Base-by-base conservation (phyloP, 495 filamentous ascomycete genomes). In the Neurospora discreta region DNA sequence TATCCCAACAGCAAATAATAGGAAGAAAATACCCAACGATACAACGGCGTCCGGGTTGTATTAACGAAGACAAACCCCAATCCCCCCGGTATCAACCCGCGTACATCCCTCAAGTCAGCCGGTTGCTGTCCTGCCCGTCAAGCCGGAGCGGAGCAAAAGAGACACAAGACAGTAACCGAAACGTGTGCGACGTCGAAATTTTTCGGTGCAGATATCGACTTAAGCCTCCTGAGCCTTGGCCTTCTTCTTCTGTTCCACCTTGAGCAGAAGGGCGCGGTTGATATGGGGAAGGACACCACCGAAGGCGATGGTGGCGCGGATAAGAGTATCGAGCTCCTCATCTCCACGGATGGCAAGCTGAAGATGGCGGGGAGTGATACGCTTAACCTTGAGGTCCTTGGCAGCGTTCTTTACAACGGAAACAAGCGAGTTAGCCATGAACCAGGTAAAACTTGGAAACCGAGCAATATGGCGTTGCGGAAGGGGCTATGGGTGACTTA, bases 231-330 rank as follows among this genome's bases (percentile, higher is more conserved):
- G 80, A 65, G 86, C 84, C 88, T 92, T 93, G 81, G 82, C 88
- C 87, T 95, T 96, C 93, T 99, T 99, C 92, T 98, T 98, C 84
- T 98, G 93, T 84, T 98, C 96, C 70, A 98, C 96, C 91, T 99
- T 99, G 78, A 98, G 88, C 74, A 99, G 86, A 73, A 99, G 86
- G 30, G 95, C 95, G 74, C 95, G 92, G 85, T 99, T 98, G 92
- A 99, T 99, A 81, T 97, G 95, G 39, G 95, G 95, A 77, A 99
- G 85, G 44, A 99, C 95, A 90, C 95, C 95, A 84, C 95, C 95
- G 74, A 96, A 98, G 72, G 95, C 95, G 80, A 99, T 99, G 68
- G 95, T 99, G 39, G 95, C 95, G 76, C 96, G 92, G 81, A 98
- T 98, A 40, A 99, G 87, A 44, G 93, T 98, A 77, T 99, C 95